A percentile compares a stretch with the other conserved stretches of the same genome.
Evolutionary conservation across 305 asterid genomes (phyloP).

Genomic region (Fraxinus xanthoxyloides): DNA sequence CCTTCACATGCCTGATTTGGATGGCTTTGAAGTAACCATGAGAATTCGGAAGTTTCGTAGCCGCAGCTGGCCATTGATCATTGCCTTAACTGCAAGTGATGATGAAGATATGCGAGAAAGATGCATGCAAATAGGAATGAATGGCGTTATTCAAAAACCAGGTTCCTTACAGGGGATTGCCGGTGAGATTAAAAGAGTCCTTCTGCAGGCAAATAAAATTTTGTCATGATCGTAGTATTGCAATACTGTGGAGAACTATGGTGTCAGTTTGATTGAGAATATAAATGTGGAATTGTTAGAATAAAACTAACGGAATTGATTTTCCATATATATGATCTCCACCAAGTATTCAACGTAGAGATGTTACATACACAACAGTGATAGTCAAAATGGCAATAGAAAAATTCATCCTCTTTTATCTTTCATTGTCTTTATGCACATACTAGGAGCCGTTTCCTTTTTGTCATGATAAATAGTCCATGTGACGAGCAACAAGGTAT

Average conservation of each 20-base stretch:
- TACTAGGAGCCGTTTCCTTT: background rate
- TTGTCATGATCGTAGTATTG: slow-evolving; percentile 21
- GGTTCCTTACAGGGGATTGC: slow-evolving; percentile 43
- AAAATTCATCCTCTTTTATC: slow-evolving; percentile 32
- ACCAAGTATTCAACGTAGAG: slow-evolving; percentile 30
- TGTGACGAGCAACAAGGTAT: background rate
- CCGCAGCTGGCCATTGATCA: slow-evolving; percentile 74
- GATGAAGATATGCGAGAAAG: slow-evolving; percentile 32
- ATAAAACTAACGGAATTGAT: slow-evolving; percentile 18
- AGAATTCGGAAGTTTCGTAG: slow-evolving; percentile 68
- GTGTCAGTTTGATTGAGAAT: background rate
- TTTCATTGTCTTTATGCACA: slow-evolving; percentile 6
- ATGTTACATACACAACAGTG: slow-evolving; percentile 39
- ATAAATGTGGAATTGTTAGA: slow-evolving; percentile 14
- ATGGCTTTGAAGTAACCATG: slow-evolving; percentile 70
- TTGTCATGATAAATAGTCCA: background rate
- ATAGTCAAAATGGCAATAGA: slow-evolving; percentile 45
- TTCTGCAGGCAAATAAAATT: slow-evolving; percentile 43
- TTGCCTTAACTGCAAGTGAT: slow-evolving; percentile 55
- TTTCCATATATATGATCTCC: slow-evolving; percentile 27
- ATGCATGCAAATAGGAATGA: slow-evolving; percentile 45
- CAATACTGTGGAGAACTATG: slow-evolving; percentile 5
- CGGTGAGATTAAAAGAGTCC: slow-evolving; percentile 39
- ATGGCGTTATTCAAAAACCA: slow-evolving; percentile 45
- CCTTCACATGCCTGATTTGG: slow-evolving; percentile 75